Percentiles rank a stretch among this genome's conserved stretches.
phyloP scores from a whole-genome alignment of 306 rosid species.

The Notholithocarpus densiflorus region DNA sequence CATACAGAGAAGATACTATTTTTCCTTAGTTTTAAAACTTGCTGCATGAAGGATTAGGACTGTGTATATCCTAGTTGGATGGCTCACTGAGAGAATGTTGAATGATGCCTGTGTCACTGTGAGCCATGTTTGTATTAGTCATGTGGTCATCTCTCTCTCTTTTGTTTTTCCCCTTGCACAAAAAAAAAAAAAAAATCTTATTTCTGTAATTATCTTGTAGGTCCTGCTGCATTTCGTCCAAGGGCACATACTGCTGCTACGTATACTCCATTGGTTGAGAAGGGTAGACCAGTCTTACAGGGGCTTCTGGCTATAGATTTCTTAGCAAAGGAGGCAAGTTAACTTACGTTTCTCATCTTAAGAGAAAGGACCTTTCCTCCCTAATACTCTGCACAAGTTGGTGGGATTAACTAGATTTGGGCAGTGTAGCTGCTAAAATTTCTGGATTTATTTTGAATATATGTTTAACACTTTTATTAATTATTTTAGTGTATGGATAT shows the following conservation, averaged over 20 bases:
- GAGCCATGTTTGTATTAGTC: neutral
- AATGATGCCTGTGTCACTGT: neutral
- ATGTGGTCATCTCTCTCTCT: neutral
- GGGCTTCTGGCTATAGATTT: constrained; percentile 94
- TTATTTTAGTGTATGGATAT: constrained; percentile 14
- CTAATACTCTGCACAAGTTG: neutral
- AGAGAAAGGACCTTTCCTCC: neutral
- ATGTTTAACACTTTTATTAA: constrained; percentile 8
- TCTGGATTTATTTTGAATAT: neutral
- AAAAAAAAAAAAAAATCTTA: neutral
- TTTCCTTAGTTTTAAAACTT: neutral
- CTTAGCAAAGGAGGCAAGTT: constrained; percentile 85
- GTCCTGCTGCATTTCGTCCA: constrained; percentile 99
- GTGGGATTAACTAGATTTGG: neutral
- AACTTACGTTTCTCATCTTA: neutral
- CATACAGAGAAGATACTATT: neutral
- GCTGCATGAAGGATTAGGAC: neutral
- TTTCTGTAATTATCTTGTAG: constrained; percentile 45
- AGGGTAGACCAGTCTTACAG: constrained; percentile 95
- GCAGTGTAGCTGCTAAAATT: neutral
- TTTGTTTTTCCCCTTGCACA: neutral
- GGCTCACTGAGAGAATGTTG: constrained; percentile 12
- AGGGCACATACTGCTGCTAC: constrained; percentile 80
- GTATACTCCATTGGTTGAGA: constrained; percentile 78
- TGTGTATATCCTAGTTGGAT: constrained; percentile 10